Evolutionary conservation across 306 rosid genomes (phyloP).

Genomic region (cucumber (Cucumis sativus)): DNA sequence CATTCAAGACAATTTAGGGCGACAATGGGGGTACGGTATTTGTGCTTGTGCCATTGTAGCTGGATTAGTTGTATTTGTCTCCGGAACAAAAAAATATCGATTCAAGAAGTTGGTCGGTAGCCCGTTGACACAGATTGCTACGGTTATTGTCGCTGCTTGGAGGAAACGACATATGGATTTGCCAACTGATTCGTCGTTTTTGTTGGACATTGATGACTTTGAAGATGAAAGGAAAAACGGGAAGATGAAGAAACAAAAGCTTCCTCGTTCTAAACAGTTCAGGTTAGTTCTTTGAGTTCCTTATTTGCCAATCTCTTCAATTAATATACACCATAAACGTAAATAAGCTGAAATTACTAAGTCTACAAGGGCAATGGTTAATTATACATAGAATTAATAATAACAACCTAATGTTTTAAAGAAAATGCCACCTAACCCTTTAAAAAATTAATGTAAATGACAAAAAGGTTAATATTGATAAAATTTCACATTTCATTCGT

Average conservation of each 20-base stretch:
- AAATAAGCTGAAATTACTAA: too few species aligned
- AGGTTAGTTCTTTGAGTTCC: constrained; percentile 22
- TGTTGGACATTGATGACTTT: constrained; percentile 36
- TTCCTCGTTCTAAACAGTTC: constrained; percentile 60
- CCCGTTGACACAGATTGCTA: constrained; percentile 68
- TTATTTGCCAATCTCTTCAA: background rate
- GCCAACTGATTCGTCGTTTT: constrained; percentile 36
- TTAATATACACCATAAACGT: too few species aligned
- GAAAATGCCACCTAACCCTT: too few species aligned
- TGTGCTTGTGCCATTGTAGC: constrained; percentile 48
- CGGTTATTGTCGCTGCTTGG: constrained; percentile 55
- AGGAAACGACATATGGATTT: constrained; percentile 35
- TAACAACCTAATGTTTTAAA: too few species aligned
- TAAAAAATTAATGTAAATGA: too few species aligned
- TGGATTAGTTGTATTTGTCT: constrained; percentile 41
- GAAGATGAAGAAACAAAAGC: constrained; percentile 39
- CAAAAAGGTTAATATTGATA: too few species aligned
- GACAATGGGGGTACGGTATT: constrained; percentile 80
- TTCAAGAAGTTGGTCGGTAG: constrained; percentile 65
- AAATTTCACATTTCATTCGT: too few species aligned
- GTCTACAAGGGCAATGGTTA: too few species aligned
- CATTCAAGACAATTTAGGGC: constrained; percentile 58
- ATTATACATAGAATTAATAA: too few species aligned
- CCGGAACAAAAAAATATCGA: constrained; percentile 59
- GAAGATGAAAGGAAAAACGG: constrained; percentile 13